These are phyloP conservation scores for Nicotiana rustica DNA, from an alignment of 305 asterid genomes.

Conservation along the genomic window DNA sequence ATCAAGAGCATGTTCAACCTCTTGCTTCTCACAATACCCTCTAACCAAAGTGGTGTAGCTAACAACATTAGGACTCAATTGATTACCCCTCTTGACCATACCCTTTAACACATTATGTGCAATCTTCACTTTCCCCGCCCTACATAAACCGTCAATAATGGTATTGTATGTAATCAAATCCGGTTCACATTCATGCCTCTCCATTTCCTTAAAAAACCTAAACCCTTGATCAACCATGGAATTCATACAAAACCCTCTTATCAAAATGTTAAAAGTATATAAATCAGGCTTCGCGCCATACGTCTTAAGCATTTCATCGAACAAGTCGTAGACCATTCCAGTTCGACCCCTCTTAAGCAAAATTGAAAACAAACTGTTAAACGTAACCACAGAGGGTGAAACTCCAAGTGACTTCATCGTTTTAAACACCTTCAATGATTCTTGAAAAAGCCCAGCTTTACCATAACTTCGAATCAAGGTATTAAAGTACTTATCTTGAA, in stretches of 20 bases:
- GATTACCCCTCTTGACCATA: constrained; percentile 61
- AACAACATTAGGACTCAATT: constrained; percentile 77
- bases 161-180: constrained; percentile 78
- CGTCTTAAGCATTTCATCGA: constrained; percentile 86
- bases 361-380: constrained; percentile 62
- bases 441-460: constrained; percentile 75
- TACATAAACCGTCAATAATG: constrained; percentile 83
- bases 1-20: constrained; percentile 58
- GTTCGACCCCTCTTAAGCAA: constrained; percentile 75
- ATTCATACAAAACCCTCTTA: constrained; percentile 82
- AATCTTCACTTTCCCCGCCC: constrained; percentile 67
- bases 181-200: constrained; percentile 60
- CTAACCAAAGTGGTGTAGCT: constrained; percentile 84
- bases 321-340: constrained; percentile 65
- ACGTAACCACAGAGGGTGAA: constrained; percentile 79
- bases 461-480: constrained; percentile 78
- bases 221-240: constrained; percentile 76
- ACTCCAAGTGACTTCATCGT: constrained; percentile 74
- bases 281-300: constrained; percentile 80
- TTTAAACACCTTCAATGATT: constrained; percentile 66
- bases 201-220: constrained; percentile 82
- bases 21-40: constrained; percentile 76
- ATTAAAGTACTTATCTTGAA: constrained; percentile 73
- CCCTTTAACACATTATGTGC: constrained; percentile 74
- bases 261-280: constrained; percentile 73